Evolutionary conservation across 2,329 filamentous ascomycete species (phyloP).

Genomic region (Phialophora chinensis): DNA sequence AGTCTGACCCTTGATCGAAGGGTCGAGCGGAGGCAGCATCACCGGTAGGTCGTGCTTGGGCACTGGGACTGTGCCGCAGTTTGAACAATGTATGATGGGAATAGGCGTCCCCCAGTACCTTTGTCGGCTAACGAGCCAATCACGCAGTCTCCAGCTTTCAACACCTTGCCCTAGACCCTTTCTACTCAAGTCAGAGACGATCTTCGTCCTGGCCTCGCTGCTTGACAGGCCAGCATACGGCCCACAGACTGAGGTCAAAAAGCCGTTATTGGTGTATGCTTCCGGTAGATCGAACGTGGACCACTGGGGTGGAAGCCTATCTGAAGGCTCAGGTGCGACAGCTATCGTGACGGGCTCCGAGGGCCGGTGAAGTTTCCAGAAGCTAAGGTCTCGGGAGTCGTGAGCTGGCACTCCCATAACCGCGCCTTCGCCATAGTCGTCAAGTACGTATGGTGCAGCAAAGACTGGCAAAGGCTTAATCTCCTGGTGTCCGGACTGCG

Average conservation of each 20-base stretch:
- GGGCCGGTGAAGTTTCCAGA: slow-evolving; percentile 73
- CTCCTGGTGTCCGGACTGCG: slow-evolving; percentile 58
- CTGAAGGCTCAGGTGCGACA: slow-evolving; percentile 53
- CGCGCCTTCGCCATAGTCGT: slow-evolving; percentile 83
- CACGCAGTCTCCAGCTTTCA: slow-evolving; percentile 79
- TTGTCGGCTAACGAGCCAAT: slow-evolving; percentile 92
- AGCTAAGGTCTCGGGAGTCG: slow-evolving; percentile 76
- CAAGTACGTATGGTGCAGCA: slow-evolving; percentile 82
- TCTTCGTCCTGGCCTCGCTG: slow-evolving; percentile 63
- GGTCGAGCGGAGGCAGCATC: slow-evolving; percentile 70
- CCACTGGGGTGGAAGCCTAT: slow-evolving; percentile 38
- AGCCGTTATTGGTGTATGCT: slow-evolving; percentile 69
- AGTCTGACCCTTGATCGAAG: slow-evolving; percentile 68
- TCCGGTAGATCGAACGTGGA: slow-evolving; percentile 47
- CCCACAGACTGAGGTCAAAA: slow-evolving; percentile 70
- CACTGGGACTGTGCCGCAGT: slow-evolving; percentile 80
- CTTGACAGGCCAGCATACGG: slow-evolving; percentile 69
- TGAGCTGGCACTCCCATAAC: slow-evolving; percentile 93
- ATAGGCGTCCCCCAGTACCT: slow-evolving; percentile 92
- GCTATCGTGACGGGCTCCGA: slow-evolving; percentile 68
- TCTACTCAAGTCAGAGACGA: slow-evolving; percentile 60
- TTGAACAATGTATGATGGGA: slow-evolving; percentile 79
- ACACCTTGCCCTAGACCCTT: slow-evolving; percentile 65
- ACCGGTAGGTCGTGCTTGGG: slow-evolving; percentile 79
- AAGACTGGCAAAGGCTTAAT: slow-evolving; percentile 72